A percentile compares a stretch with the other conserved stretches of the same genome.
Conservation (phyloP, 106 monocot species). For the Phalaenopsis aphrodite region DNA sequence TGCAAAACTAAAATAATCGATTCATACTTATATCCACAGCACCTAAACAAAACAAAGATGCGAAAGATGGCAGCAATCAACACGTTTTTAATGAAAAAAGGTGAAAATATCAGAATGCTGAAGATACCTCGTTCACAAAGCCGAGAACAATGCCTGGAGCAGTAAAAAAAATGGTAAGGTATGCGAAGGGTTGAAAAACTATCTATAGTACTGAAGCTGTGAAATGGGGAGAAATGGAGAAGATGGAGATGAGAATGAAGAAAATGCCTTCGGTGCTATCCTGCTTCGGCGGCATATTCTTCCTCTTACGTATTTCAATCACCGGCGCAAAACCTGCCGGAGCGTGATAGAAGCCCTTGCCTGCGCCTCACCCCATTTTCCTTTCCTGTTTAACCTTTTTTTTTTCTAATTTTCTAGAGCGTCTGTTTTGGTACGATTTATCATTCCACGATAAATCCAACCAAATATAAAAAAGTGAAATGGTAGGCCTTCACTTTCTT, state of each 20-base stretch:
- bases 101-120: neutral
- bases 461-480: no score
- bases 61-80: neutral
- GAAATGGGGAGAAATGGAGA: neutral
- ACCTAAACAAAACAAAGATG: no score
- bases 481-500: no score
- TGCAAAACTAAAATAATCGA: neutral
- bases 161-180: neutral
- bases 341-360: neutral
- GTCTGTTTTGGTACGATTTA: no score
- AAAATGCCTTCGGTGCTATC: conserved; percentile 6
- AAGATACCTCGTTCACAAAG: conserved; percentile 5
- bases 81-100: neutral
- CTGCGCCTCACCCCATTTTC: neutral
- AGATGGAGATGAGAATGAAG: neutral
- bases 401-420: no score
- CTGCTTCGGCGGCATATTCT: conserved; percentile 3
- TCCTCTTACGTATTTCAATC: neutral
- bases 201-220: neutral
- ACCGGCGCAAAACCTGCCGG: neutral
- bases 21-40: no score
- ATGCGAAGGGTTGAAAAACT: neutral
- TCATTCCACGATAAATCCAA: no score
- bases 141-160: conserved; percentile 1
- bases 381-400: no score